Evolutionary conservation across 225 moss, liverwort and hornwort species (phyloP).

Genomic region (Thuidium tamariscinum): DNA sequence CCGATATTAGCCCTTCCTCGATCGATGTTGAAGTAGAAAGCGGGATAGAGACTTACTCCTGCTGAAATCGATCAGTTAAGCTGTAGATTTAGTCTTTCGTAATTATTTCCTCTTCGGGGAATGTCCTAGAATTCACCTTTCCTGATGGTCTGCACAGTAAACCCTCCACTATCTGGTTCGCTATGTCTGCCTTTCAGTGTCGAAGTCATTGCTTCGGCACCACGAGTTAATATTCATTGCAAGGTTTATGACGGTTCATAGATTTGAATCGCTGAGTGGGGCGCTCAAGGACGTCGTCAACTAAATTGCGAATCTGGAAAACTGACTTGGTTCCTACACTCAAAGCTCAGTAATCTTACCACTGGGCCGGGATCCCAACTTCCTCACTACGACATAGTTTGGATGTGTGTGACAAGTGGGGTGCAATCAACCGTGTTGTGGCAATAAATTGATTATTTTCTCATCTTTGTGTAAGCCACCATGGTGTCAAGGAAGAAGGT

Average conservation of each 20-base stretch:
- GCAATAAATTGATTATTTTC: background rate
- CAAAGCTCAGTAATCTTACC: background rate
- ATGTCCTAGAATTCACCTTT: background rate
- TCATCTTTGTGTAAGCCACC: background rate
- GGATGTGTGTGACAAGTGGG: background rate
- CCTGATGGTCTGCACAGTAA: constrained; percentile 4
- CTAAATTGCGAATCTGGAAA: background rate
- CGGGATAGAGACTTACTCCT: too few species aligned
- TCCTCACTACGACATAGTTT: background rate
- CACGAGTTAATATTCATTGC: background rate
- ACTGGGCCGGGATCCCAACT: background rate
- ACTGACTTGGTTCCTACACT: background rate
- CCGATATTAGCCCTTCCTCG: background rate
- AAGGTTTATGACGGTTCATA: constrained; percentile 8
- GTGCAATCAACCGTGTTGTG: background rate
- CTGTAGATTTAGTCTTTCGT: background rate
- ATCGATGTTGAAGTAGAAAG: background rate
- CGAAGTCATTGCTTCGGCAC: background rate
- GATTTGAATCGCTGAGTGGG: background rate
- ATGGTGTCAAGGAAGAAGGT: constrained; percentile 17
- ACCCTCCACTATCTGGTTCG: background rate
- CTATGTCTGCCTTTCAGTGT: background rate
- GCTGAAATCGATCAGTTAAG: background rate
- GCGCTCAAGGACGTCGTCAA: background rate
- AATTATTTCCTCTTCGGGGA: background rate